Evolutionary conservation across 2,329 filamentous ascomycete genomes (phyloP).

Genomic region (Penicillium sp.): DNA sequence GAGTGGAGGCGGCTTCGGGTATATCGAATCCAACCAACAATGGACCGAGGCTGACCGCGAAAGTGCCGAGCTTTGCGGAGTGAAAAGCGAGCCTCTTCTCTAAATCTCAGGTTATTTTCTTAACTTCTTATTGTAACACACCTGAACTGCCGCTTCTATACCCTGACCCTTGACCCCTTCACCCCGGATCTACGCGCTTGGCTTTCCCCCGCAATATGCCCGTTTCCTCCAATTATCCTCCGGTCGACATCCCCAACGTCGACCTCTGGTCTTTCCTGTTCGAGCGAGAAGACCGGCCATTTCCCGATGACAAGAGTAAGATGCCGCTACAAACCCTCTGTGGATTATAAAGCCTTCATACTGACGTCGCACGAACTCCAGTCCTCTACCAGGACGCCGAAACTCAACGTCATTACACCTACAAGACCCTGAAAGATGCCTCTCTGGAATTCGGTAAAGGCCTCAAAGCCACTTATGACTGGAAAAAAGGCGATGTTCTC

Average conservation of each 20-base stretch:
- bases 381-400: conserved; percentile 78
- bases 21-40: conserved; percentile 5
- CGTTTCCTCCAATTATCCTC: conserved; percentile 64
- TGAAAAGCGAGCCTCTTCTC: neutral
- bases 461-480: conserved; percentile 71
- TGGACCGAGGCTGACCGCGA: conserved; percentile 20
- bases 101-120: neutral
- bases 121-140: neutral
- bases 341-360: too few species aligned
- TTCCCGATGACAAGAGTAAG: conserved; percentile 71
- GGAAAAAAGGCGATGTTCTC: conserved; percentile 81
- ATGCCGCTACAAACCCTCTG: neutral
- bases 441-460: conserved; percentile 79
- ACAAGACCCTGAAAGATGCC: conserved; percentile 62
- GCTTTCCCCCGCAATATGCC: conserved; percentile 60
- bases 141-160: neutral
- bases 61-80: conserved; percentile 19
- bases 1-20: conserved; percentile 12
- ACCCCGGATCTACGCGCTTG: conserved; percentile 14
- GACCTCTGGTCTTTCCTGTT: conserved; percentile 82
- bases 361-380: conserved; percentile 37
- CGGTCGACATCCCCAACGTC: conserved; percentile 68
- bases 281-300: conserved; percentile 65
- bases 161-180: neutral
- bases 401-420: conserved; percentile 70